phyloP scores from a whole-genome alignment of 2,329 filamentous ascomycete genomes.

The Sclerotinia trifoliorum region DNA sequence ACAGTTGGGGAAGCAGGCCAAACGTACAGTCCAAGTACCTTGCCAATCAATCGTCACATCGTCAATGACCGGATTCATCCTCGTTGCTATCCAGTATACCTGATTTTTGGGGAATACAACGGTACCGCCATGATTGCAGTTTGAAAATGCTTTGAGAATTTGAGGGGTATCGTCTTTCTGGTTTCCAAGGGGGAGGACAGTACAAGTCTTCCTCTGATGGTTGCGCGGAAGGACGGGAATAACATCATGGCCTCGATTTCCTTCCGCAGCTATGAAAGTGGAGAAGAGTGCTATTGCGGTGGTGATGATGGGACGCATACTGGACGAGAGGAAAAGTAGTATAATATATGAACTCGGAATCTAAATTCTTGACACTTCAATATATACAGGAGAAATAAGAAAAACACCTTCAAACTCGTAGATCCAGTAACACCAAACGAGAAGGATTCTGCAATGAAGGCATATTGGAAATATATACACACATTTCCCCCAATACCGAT shows the following conservation, averaged over 20 bases:
- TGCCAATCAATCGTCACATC: slow-evolving; percentile 53
- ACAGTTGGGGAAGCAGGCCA: neutral
- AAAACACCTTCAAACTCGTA: neutral
- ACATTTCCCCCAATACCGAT: neutral
- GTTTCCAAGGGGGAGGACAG: slow-evolving; percentile 43
- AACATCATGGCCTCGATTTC: neutral
- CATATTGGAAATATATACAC: slow-evolving; percentile 8
- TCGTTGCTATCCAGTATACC: slow-evolving; percentile 51
- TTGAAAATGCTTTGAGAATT: slow-evolving; percentile 50
- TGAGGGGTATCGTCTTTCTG: slow-evolving; percentile 52
- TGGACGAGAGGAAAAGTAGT: neutral
- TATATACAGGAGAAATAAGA: neutral
- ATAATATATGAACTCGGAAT: neutral
- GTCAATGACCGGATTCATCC: slow-evolving; percentile 50
- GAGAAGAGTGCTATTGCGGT: slow-evolving; percentile 3
- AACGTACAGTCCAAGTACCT: slow-evolving; percentile 49
- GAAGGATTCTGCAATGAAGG: neutral
- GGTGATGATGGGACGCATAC: slow-evolving; percentile 6
- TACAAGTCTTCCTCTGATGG: slow-evolving; percentile 38
- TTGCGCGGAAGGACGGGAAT: slow-evolving; percentile 17
- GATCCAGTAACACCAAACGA: neutral
- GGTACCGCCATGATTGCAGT: slow-evolving; percentile 49
- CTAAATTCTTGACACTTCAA: neutral
- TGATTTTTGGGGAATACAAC: slow-evolving; percentile 52
- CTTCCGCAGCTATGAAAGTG: neutral